Conservation (phyloP, 1,139 yeast genomes). For the Kodamaea suecica region DNA sequence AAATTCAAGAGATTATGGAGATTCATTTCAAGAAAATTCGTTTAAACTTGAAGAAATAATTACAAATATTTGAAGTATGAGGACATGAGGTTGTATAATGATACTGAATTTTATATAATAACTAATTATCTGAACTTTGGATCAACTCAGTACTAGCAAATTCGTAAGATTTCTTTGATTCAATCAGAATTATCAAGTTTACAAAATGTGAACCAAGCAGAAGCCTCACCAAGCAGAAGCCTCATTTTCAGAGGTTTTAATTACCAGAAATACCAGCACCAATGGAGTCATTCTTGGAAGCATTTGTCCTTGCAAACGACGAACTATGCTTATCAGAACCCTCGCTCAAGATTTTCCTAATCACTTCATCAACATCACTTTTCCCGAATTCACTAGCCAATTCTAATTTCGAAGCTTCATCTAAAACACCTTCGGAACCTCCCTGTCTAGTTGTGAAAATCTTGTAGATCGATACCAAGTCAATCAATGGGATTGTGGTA, state of each 20-base stretch:
- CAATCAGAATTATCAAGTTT: no score
- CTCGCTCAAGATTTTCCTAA: constrained; percentile 51
- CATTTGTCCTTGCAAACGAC: constrained; percentile 10
- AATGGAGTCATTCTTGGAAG: constrained; percentile 35
- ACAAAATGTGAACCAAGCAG: no score
- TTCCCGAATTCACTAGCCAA: constrained; percentile 67
- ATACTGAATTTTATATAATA: no score
- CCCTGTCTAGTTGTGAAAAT: constrained; percentile 59
- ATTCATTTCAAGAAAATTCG: no score
- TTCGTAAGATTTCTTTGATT: no score
- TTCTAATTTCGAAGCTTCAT: constrained; percentile 68
- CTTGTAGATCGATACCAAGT: constrained; percentile 62
- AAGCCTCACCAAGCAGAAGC: background rate
- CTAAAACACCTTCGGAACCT: constrained; percentile 70
- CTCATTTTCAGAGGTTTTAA: constrained; percentile 15
- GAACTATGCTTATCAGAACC: constrained; percentile 47
- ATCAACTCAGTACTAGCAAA: no score
- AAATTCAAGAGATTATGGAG: no score
- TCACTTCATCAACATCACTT: constrained; percentile 43
- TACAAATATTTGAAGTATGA: no score
- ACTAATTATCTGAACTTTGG: no score
- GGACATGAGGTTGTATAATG: no score
- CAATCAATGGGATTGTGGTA: constrained; percentile 57
- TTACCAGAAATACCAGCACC: constrained; percentile 34
- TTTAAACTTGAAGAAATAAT: no score